These are phyloP conservation scores for Suillus subalutaceus DNA, from an alignment of 768 basidiomycete species.

Conservation along the genomic window DNA sequence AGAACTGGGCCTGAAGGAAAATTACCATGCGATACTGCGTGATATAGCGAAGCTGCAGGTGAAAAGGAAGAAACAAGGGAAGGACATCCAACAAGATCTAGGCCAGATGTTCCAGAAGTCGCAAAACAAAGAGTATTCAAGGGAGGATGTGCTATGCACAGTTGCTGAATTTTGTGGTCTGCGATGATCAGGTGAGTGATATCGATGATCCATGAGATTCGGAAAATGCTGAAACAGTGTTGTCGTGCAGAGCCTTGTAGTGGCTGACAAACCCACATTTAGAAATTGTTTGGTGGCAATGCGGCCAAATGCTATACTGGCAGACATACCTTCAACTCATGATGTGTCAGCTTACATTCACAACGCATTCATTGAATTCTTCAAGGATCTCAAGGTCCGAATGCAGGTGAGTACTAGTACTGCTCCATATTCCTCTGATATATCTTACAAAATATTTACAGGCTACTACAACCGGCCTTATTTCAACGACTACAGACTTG, in stretches of 20 bases:
- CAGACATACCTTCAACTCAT: constrained; percentile 15
- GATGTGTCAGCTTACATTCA: constrained; percentile 19
- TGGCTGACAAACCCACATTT: not conserved
- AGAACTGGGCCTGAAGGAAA: too few relatives aligned
- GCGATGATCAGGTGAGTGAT: constrained; percentile 5
- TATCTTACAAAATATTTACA: too few relatives aligned
- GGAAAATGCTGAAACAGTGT: constrained; percentile 1
- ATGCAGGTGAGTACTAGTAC: too few relatives aligned
- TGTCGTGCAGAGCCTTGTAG: not conserved
- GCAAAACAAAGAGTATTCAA: constrained; percentile 15
- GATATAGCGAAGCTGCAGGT: too few relatives aligned
- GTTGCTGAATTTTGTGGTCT: constrained; percentile 8
- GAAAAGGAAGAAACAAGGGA: not conserved
- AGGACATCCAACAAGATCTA: not conserved
- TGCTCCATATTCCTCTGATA: too few relatives aligned
- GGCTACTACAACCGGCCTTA: too few relatives aligned
- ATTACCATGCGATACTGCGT: too few relatives aligned
- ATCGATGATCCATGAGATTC: not conserved
- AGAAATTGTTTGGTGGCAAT: not conserved
- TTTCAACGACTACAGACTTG: too few relatives aligned
- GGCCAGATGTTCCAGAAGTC: not conserved
- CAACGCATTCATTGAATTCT: constrained; percentile 5
- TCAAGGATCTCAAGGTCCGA: too few relatives aligned
- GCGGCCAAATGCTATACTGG: constrained; percentile 12
- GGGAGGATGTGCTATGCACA: constrained; percentile 6